Conservation (phyloP, 2,329 filamentous ascomycete genomes). For the Alternaria ethzedia region DNA sequence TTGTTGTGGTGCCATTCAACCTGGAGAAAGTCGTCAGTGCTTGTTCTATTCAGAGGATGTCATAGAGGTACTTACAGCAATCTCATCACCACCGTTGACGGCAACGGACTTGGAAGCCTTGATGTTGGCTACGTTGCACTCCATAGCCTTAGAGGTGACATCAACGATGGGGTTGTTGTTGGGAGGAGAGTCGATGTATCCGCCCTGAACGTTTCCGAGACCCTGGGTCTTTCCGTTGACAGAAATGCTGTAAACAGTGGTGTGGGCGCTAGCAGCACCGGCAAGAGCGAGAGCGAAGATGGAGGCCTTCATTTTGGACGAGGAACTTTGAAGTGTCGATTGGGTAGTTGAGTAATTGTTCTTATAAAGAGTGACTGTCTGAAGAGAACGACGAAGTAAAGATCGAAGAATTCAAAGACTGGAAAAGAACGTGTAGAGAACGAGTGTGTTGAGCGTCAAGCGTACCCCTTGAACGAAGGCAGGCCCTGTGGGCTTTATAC, state of each 20-base stretch:
- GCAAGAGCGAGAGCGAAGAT: conserved; percentile 39
- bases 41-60: neutral
- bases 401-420: conserved; percentile 21
- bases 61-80: conserved; percentile 29
- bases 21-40: conserved; percentile 8
- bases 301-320: conserved; percentile 42
- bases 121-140: conserved; percentile 44
- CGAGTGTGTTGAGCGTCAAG: conserved; percentile 41
- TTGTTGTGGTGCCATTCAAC: conserved; percentile 61
- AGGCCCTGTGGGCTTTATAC: conserved; percentile 29
- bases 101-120: conserved; percentile 51
- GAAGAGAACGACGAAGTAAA: conserved; percentile 23
- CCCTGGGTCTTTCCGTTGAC: conserved; percentile 52
- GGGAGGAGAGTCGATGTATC: conserved; percentile 57
- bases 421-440: conserved; percentile 29
- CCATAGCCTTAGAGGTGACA: conserved; percentile 42
- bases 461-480: conserved; percentile 26
- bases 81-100: conserved; percentile 57
- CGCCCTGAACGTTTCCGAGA: conserved; percentile 44
- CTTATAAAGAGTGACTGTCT: conserved; percentile 20
- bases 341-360: conserved; percentile 6
- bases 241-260: conserved; percentile 45
- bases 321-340: neutral
- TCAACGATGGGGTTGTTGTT: conserved; percentile 47
- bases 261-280: conserved; percentile 39